A percentile compares a stretch with the other conserved stretches of the same genome.
phyloP scores from a whole-genome alignment of 2,329 filamentous ascomycete genomes.

The Cadophora sp. region DNA sequence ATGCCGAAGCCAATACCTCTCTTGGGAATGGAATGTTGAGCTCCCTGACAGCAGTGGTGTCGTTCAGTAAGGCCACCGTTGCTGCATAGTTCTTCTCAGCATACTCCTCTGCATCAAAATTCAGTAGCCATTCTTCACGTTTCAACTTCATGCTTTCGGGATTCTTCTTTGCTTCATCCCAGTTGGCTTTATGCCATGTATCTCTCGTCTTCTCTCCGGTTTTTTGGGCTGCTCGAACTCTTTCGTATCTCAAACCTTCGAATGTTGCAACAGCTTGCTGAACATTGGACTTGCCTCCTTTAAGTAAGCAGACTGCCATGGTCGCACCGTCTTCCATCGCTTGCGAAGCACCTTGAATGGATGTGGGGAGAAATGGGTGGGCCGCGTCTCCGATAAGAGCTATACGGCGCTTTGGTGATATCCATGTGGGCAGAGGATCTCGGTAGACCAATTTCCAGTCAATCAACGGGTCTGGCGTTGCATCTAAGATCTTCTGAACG shows the following conservation, averaged over 20 bases:
- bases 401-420: slow-evolving; percentile 39
- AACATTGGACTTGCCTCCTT: slow-evolving; percentile 31
- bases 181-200: slow-evolving; percentile 37
- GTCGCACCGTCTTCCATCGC: slow-evolving; percentile 49
- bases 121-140: slow-evolving; percentile 35
- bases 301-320: slow-evolving; percentile 44
- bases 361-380: slow-evolving; percentile 48
- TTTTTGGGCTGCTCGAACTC: slow-evolving; percentile 37
- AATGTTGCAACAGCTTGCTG: slow-evolving; percentile 33
- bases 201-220: slow-evolving; percentile 35
- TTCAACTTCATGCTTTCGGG: slow-evolving; percentile 34
- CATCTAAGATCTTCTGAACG: slow-evolving; percentile 36
- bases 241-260: slow-evolving; percentile 36
- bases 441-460: slow-evolving; percentile 45
- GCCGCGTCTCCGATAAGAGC: slow-evolving; percentile 48
- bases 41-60: slow-evolving; percentile 25
- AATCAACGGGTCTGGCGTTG: slow-evolving; percentile 37
- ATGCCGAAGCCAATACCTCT: slow-evolving; percentile 21
- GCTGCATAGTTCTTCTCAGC: slow-evolving; percentile 35
- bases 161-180: slow-evolving; percentile 36
- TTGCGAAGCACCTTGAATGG: slow-evolving; percentile 48
- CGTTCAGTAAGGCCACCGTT: slow-evolving; percentile 28
- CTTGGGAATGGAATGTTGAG: slow-evolving; percentile 25
- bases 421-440: slow-evolving; percentile 43
- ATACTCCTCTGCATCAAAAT: slow-evolving; percentile 37